Percentiles rank a stretch among this genome's conserved stretches.
These are phyloP conservation scores for Verticillium isaacii DNA, from an alignment of 2,329 filamentous ascomycete genomes.

Conservation along the genomic window DNA sequence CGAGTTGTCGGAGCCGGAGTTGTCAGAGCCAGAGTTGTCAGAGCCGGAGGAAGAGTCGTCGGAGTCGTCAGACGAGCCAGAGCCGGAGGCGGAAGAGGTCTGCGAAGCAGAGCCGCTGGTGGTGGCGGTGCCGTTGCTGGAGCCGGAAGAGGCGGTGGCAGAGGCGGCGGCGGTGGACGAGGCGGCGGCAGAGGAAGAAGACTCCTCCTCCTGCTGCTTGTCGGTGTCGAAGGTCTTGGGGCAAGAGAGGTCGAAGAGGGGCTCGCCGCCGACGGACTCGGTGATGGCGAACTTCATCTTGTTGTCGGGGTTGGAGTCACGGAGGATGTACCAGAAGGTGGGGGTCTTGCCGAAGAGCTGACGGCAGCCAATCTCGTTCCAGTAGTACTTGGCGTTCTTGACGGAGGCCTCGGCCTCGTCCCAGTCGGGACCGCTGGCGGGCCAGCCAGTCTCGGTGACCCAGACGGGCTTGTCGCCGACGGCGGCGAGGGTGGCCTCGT, in stretches of 20 bases:
- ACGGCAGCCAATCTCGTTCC: conserved; percentile 56
- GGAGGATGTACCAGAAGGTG: conserved; percentile 59
- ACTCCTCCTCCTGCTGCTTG: conserved; percentile 14
- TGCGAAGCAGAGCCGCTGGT: not conserved
- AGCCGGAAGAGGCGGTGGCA: conserved; percentile 13
- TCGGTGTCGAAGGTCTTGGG: conserved; percentile 34
- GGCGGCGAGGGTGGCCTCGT: conserved; percentile 36
- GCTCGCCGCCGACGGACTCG: conserved; percentile 44
- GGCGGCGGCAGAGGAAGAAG: conserved; percentile 14
- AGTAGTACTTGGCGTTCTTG: conserved; percentile 59
- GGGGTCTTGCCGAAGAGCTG: conserved; percentile 49
- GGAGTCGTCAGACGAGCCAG: conserved; percentile 5
- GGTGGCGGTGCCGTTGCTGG: conserved; percentile 6
- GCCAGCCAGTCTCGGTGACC: conserved; percentile 65
- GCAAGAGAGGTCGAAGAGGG: conserved; percentile 51
- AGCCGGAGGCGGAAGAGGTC: conserved; percentile 2
- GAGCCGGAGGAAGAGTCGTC: conserved; percentile 7
- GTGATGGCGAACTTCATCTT: conserved; percentile 53
- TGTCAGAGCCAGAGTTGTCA: conserved; percentile 6
- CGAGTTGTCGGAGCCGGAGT: conserved; percentile 10
- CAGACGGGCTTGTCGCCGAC: conserved; percentile 51
- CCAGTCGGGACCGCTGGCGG: conserved; percentile 46
- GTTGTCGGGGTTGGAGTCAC: conserved; percentile 57
- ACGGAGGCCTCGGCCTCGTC: conserved; percentile 50
- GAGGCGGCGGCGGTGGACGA: conserved; percentile 9